A percentile compares a stretch with the other conserved stretches of the same genome.
Conservation (phyloP, 192 early-diverging fungal genomes). For the Entomortierella chlamydospora region DNA sequence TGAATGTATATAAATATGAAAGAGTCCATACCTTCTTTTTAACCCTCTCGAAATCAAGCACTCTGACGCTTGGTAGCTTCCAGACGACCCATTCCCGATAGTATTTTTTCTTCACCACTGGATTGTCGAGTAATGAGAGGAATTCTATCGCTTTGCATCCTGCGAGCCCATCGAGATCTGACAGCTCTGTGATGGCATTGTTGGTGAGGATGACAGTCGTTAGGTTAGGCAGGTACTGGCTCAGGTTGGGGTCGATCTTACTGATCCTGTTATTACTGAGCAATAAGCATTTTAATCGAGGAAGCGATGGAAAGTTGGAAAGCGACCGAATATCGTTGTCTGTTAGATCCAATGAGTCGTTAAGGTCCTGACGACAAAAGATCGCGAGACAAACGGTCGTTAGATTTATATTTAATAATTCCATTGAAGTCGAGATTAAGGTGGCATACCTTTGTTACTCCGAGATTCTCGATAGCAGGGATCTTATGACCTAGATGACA, state of each 20-base stretch:
- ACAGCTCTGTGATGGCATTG: constrained; percentile 86
- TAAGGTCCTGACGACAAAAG: constrained; percentile 70
- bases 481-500: constrained; percentile 80
- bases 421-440: neutral
- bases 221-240: constrained; percentile 79
- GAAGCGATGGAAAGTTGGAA: constrained; percentile 88
- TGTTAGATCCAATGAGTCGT: constrained; percentile 94
- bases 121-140: constrained; percentile 90
- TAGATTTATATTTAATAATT: no score
- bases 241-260: constrained; percentile 76
- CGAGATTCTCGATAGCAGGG: constrained; percentile 93
- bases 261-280: constrained; percentile 91
- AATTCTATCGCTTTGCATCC: constrained; percentile 59
- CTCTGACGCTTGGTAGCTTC: constrained; percentile 78
- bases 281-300: constrained; percentile 79
- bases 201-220: constrained; percentile 86
- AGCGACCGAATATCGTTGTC: constrained; percentile 90
- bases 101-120: constrained; percentile 83
- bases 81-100: constrained; percentile 90
- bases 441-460: constrained; percentile 83
- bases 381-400: neutral
- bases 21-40: constrained; percentile 67
- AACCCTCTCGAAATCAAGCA: constrained; percentile 90
- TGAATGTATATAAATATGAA: neutral
- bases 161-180: constrained; percentile 84